Base-by-base conservation (phyloP, 2,329 filamentous ascomycete genomes). In the Phyllosticta citribraziliensis region DNA sequence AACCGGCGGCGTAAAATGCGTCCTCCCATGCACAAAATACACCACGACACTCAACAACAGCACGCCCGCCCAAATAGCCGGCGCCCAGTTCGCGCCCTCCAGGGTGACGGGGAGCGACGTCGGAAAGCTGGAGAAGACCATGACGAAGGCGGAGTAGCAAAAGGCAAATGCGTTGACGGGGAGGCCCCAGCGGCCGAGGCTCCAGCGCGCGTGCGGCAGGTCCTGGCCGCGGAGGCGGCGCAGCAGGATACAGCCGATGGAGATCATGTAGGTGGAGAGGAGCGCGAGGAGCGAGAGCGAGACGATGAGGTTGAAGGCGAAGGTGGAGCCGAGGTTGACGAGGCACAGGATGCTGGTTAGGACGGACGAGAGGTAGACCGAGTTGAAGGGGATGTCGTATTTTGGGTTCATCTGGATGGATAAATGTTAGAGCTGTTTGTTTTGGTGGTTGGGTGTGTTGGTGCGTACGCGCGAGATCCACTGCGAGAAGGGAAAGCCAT, bases 281-380 rank as follows among this genome's bases (percentile, higher is more conserved):
- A 64, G 63, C 20, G 60, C 63, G 30, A 60, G 57, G 33, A 60
- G 57, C 2, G 56, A 57, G 56, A 64, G 60, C 5, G 63, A 64
- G 14, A 62, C 55, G 56, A 64, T 56, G 60, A 75, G 75, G 62
- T 75, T 73, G 56, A 79, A 71, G 9, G 76, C 77, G 3, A 72
- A 69, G n/a, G 69, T 64, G 1, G 74, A 76, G 54, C 76, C 77
- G 61, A 79, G 73, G 63, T 79, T 79, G 69, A 79, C 77, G 30
- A 79, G 66, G 2, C 73, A 74, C 33, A 79, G 70, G 11, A 78
- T 67, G 17, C 66, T 65, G 6, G 66, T 69, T 4, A 63, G 65
- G 57, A 70, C 64, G 64, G 66, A 66, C 1, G 53, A 60, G 20
- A 64, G 52, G 55, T 63, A 64, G 33, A 66, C 58, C 1, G 64